Percentiles rank a stretch among this genome's conserved stretches.
Conservation (phyloP, 1,139 yeast genomes). For the Ogataea hybrid region DNA sequence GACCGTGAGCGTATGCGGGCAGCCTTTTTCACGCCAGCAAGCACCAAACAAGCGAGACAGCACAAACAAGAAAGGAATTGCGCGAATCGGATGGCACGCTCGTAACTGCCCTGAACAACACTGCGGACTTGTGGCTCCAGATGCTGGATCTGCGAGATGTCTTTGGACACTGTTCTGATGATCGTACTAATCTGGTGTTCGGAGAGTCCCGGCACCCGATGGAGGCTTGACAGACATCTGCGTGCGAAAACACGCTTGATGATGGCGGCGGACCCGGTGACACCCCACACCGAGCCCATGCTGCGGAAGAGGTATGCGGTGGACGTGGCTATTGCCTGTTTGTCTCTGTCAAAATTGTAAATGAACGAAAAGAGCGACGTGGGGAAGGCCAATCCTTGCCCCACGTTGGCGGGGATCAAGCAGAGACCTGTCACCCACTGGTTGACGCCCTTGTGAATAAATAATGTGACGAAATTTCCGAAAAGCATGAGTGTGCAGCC, state of each 20-base stretch:
- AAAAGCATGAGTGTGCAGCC: conserved; percentile 36
- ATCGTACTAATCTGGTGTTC: conserved; percentile 6
- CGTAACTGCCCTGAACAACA: conserved; percentile 8
- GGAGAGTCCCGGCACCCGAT: conserved; percentile 6
- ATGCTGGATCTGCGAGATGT: conserved; percentile 7
- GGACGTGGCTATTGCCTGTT: conserved; percentile 37
- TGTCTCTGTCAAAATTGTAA: conserved; percentile 33
- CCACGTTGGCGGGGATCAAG: conserved; percentile 39
- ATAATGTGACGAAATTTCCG: conserved; percentile 36
- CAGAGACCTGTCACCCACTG: conserved; percentile 30
- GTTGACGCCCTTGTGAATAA: conserved; percentile 29
- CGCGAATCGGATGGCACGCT: conserved; percentile 10
- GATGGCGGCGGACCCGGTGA: conserved; percentile 37
- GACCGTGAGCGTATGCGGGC: conserved; percentile 2
- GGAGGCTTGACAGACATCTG: not conserved
- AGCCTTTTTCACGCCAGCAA: not conserved
- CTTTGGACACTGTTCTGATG: conserved; percentile 11
- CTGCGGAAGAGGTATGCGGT: conserved; percentile 40
- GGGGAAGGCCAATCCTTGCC: conserved; percentile 43
- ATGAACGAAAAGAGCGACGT: conserved; percentile 39
- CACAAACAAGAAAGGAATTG: conserved; percentile 10
- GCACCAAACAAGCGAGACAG: conserved; percentile 2
- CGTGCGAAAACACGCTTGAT: conserved; percentile 18
- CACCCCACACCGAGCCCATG: conserved; percentile 42
- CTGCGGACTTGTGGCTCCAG: conserved; percentile 7